These are phyloP conservation scores for Crassisporium funariophilum DNA, from an alignment of 768 basidiomycete genomes.

Conservation along the genomic window DNA sequence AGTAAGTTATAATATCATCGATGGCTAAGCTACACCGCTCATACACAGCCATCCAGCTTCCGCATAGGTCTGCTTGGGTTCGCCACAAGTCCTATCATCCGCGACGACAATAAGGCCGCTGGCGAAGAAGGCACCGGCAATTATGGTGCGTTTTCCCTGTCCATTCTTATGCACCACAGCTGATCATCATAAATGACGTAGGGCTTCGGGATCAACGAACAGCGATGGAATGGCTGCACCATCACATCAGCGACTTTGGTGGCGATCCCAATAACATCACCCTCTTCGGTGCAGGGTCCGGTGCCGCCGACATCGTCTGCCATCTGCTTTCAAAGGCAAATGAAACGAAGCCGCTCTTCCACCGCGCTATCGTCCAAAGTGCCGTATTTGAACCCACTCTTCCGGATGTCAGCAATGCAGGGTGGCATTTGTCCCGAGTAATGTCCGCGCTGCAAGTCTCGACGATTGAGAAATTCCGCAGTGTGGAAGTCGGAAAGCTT, in stretches of 20 bases:
- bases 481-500: slow-evolving; percentile 58
- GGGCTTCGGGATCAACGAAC: slow-evolving; percentile 66
- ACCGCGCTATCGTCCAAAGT: slow-evolving; percentile 77
- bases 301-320: slow-evolving; percentile 59
- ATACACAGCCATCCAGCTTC: slow-evolving; percentile 48
- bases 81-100: slow-evolving; percentile 65
- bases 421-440: slow-evolving; percentile 67
- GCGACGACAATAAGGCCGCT: slow-evolving; percentile 63
- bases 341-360: slow-evolving; percentile 60
- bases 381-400: slow-evolving; percentile 63
- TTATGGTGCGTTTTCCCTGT: slow-evolving; percentile 52
- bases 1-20: slow-evolving; percentile 47
- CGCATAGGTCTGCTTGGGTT: slow-evolving; percentile 78
- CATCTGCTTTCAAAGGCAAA: slow-evolving; percentile 69
- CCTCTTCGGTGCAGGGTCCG: slow-evolving; percentile 51
- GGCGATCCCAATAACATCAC: slow-evolving; percentile 65
- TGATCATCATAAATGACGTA: slow-evolving; percentile 24
- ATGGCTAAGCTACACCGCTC: not conserved
- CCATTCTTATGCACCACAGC: not conserved
- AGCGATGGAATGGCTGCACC: slow-evolving; percentile 66
- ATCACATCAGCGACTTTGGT: slow-evolving; percentile 63
- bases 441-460: slow-evolving; percentile 57
- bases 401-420: slow-evolving; percentile 59
- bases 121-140: slow-evolving; percentile 78
- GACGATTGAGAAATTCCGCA: slow-evolving; percentile 63